Evolutionary conservation across 1,284 basidiomycete genomes (phyloP).

Genomic region (Earliella scabrosa): DNA sequence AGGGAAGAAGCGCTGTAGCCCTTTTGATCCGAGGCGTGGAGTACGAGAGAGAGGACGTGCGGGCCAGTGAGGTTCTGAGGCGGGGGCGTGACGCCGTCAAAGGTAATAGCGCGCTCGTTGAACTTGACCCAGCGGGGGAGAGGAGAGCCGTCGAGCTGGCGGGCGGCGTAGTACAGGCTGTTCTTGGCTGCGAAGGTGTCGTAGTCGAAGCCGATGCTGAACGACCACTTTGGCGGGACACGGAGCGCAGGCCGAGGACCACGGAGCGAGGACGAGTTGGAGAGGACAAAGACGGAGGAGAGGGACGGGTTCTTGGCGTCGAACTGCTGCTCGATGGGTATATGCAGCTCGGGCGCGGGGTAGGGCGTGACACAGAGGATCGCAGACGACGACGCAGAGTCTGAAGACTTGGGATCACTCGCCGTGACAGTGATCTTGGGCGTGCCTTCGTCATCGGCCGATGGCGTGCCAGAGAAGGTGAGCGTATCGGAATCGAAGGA

Average conservation of each 20-base stretch:
- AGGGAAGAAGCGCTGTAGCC: slow-evolving; percentile 59
- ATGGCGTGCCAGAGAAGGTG: slow-evolving; percentile 64
- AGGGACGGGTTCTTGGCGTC: slow-evolving; percentile 58
- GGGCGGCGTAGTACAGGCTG: slow-evolving; percentile 70
- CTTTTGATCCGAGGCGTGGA: slow-evolving; percentile 69
- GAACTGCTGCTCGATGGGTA: slow-evolving; percentile 68
- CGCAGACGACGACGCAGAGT: slow-evolving; percentile 54
- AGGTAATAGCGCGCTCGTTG: slow-evolving; percentile 68
- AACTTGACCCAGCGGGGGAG: slow-evolving; percentile 84
- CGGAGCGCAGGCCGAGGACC: slow-evolving; percentile 66
- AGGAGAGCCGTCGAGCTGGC: slow-evolving; percentile 65
- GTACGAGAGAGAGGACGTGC: slow-evolving; percentile 49
- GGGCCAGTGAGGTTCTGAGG: slow-evolving; percentile 43
- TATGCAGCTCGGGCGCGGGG: slow-evolving; percentile 57
- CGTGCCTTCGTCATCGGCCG: slow-evolving; percentile 57
- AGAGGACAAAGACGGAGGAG: slow-evolving; percentile 68
- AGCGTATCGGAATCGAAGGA: slow-evolving; percentile 56
- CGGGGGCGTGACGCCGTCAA: slow-evolving; percentile 78
- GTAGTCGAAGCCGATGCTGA: slow-evolving; percentile 84
- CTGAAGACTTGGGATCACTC: slow-evolving; percentile 47
- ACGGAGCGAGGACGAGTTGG: slow-evolving; percentile 57
- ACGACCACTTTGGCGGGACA: slow-evolving; percentile 86
- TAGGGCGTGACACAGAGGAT: slow-evolving; percentile 64
- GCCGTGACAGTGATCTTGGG: slow-evolving; percentile 60
- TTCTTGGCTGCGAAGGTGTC: slow-evolving; percentile 61